These are phyloP conservation scores for Gracilaria domingensis DNA, from an alignment of 23 red algal genomes.

Conservation along the genomic window DNA sequence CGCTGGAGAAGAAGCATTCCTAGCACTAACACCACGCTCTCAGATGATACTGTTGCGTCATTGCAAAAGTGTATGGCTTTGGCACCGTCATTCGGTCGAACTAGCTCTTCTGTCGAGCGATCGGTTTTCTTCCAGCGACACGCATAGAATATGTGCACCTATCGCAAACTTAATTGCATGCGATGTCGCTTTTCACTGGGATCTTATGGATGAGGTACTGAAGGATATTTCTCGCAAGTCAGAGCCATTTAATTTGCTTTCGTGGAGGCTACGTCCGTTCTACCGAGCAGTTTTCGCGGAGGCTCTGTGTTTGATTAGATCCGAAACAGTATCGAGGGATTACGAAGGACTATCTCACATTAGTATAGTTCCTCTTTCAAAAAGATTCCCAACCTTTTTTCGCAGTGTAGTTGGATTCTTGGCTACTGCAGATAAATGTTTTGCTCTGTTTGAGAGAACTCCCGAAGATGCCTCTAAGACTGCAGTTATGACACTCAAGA, in stretches of 20 bases:
- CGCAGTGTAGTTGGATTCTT: background rate
- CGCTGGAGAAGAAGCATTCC: background rate
- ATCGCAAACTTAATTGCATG: background rate
- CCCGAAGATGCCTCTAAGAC: background rate
- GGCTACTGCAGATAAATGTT: slow-evolving; percentile 4
- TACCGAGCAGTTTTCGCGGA: background rate
- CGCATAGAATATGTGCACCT: background rate
- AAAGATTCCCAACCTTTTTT: background rate
- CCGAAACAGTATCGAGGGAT: background rate
- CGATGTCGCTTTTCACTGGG: slow-evolving; percentile 8
- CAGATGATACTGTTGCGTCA: slow-evolving; percentile 24
- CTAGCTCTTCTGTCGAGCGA: background rate
- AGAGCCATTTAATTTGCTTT: slow-evolving; percentile 1
- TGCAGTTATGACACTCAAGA: background rate
- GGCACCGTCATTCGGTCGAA: background rate
- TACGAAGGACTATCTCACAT: background rate
- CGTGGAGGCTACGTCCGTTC: slow-evolving; percentile 14
- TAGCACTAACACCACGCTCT: background rate
- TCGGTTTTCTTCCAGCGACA: background rate
- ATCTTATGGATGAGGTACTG: slow-evolving; percentile 15
- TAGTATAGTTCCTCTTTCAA: background rate
- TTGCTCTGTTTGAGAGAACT: background rate
- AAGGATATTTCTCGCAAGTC: slow-evolving; percentile 4
- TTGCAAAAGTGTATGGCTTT: background rate
- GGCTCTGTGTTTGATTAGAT: background rate